Evolutionary conservation across 2,329 filamentous ascomycete species (phyloP).

Genomic region (Plenodomus biglobosus): DNA sequence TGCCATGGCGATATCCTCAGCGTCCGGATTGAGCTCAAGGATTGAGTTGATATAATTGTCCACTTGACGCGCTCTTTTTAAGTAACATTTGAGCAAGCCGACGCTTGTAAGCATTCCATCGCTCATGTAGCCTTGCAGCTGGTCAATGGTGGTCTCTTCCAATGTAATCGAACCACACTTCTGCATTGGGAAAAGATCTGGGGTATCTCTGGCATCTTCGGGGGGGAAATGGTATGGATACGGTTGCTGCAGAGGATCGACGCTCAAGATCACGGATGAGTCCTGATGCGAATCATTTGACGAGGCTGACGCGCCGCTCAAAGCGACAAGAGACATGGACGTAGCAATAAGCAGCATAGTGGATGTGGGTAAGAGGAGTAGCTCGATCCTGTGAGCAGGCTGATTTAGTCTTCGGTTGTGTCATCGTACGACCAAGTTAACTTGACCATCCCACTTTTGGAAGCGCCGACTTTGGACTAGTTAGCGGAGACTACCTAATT

Average conservation of each 20-base stretch:
- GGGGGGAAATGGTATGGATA: conserved; percentile 43
- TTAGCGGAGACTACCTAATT: too few relatives aligned
- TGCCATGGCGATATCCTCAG: conserved; percentile 60
- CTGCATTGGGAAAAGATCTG: conserved; percentile 62
- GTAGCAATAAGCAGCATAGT: neutral
- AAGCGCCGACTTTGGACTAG: neutral
- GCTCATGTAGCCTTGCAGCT: conserved; percentile 63
- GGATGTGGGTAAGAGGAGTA: neutral
- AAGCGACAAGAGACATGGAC: neutral
- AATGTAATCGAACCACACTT: conserved; percentile 62
- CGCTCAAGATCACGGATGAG: conserved; percentile 12
- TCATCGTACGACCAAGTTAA: neutral
- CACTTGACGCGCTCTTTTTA: conserved; percentile 62
- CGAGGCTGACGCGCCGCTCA: conserved; percentile 6
- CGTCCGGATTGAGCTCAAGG: conserved; percentile 69
- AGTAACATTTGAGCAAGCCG: conserved; percentile 43
- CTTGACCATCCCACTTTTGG: neutral
- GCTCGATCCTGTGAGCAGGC: neutral
- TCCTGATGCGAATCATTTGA: conserved; percentile 11
- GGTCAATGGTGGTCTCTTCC: conserved; percentile 70
- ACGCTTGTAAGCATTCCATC: conserved; percentile 38
- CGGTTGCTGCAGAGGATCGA: conserved; percentile 29
- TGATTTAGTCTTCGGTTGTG: neutral
- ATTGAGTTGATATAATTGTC: conserved; percentile 65
- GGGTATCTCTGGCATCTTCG: conserved; percentile 25